Conservation (phyloP, 345 rosid species). For the Bruguiera gymnorhiza region DNA sequence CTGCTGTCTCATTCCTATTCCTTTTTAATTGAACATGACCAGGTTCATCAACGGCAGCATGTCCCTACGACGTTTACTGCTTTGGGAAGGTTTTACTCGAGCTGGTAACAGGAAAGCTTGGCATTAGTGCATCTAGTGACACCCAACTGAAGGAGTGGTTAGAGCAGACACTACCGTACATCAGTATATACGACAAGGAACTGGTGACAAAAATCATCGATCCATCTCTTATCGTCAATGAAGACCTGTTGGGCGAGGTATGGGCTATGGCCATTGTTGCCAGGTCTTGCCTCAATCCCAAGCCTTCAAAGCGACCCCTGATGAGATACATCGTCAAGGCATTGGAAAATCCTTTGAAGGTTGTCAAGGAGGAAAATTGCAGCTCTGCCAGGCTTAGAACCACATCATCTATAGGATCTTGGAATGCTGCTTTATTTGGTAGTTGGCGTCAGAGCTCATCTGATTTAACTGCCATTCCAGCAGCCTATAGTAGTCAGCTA, state of each 20-base stretch:
- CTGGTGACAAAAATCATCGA: constrained; percentile 85
- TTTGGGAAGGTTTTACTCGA: constrained; percentile 95
- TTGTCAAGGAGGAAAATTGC: constrained; percentile 70
- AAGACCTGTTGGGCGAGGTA: constrained; percentile 90
- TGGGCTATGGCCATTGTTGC: constrained; percentile 99
- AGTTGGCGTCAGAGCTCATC: constrained; percentile 92
- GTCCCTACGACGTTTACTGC: constrained; percentile 87
- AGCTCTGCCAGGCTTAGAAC: constrained; percentile 83
- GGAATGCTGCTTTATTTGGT: constrained; percentile 91
- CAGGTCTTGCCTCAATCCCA: constrained; percentile 88
- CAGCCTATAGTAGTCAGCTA: constrained; percentile 30
- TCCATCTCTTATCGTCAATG: constrained; percentile 82
- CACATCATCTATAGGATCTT: constrained; percentile 82
- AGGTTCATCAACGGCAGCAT: constrained; percentile 60
- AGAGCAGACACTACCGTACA: constrained; percentile 69
- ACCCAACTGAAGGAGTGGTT: constrained; percentile 57
- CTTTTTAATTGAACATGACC: constrained; percentile 17
- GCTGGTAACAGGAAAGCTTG: constrained; percentile 91
- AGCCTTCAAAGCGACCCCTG: constrained; percentile 82
- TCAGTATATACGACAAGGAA: constrained; percentile 84
- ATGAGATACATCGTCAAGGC: constrained; percentile 94
- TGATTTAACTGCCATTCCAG: constrained; percentile 51
- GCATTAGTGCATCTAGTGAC: constrained; percentile 64
- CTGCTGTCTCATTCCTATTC: constrained; percentile 11
- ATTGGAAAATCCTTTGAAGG: constrained; percentile 83